phyloP scores from a whole-genome alignment of 129 eudicot genomes.

The Rutidosis leptorrhynchoides region DNA sequence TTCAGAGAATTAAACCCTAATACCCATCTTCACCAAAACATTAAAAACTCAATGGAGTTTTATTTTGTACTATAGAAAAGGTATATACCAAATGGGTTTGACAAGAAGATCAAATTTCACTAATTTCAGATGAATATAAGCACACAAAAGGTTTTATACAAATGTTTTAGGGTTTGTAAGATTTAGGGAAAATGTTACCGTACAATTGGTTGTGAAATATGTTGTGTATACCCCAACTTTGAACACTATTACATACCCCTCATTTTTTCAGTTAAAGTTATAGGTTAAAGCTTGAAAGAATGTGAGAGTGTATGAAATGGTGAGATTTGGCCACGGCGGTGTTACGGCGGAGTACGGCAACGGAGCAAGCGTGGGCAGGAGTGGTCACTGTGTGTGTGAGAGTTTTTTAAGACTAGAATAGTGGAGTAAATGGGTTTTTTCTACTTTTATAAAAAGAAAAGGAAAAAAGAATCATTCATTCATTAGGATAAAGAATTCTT shows the following conservation, averaged over 20 bases:
- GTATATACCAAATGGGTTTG: neutral
- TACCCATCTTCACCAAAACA: conserved; percentile 41
- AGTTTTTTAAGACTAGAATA: conserved; percentile 11
- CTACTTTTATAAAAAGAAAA: neutral
- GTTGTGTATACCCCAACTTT: conserved; percentile 27
- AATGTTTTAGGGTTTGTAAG: conserved; percentile 26
- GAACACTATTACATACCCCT: conserved; percentile 16
- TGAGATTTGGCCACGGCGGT: conserved; percentile 8
- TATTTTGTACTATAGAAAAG: neutral
- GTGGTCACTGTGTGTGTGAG: conserved; percentile 18
- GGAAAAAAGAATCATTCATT: conserved; percentile 8
- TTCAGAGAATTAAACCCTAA: conserved; percentile 38
- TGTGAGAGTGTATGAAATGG: conserved; percentile 21
- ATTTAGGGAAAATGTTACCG: conserved; percentile 36
- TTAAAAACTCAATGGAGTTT: conserved; percentile 7
- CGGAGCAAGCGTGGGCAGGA: conserved; percentile 27
- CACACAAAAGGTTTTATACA: neutral
- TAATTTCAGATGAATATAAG: neutral
- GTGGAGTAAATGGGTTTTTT: conserved; percentile 26
- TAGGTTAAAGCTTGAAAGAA: conserved; percentile 15
- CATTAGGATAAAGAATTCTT: conserved; percentile 30
- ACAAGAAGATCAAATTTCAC: neutral
- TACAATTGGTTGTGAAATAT: conserved; percentile 22
- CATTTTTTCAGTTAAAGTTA: conserved; percentile 5
- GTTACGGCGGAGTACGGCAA: conserved; percentile 28